Conservation (phyloP, 768 basidiomycete species). For the Amanita muscaria region DNA sequence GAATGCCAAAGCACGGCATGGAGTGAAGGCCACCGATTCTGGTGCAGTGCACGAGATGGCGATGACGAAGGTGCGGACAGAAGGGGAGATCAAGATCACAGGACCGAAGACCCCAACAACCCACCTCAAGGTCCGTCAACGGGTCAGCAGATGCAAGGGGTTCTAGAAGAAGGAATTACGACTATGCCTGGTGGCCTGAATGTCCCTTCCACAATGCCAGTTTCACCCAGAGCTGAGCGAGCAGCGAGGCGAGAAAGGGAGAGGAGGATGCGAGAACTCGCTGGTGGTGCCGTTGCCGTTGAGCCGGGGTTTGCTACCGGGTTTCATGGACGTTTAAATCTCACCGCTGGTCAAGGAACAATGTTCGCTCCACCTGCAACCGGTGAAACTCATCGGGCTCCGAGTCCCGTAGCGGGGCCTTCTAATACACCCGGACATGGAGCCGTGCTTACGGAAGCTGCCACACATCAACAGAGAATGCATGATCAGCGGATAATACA, state of each 20-base stretch:
- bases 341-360: too few species aligned
- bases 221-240: conserved; percentile 5
- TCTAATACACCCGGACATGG: background rate
- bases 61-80: conserved; percentile 33
- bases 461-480: conserved; percentile 2
- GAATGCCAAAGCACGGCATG: conserved; percentile 95
- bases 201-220: background rate
- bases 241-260: conserved; percentile 8
- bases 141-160: conserved; percentile 2
- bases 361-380: background rate
- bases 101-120: background rate
- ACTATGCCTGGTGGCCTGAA: background rate
- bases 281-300: background rate
- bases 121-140: background rate
- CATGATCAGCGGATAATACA: conserved; percentile 3
- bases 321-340: background rate
- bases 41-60: conserved; percentile 66
- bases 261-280: background rate
- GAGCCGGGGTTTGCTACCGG: background rate
- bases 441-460: conserved; percentile 2
- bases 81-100: conserved; percentile 2
- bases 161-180: background rate
- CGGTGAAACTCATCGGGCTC: background rate
- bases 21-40: conserved; percentile 94
- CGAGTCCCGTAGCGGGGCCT: background rate